phyloP scores from a whole-genome alignment of 1,284 basidiomycete genomes.

The Apiotrichum mycotoxinovorans region DNA sequence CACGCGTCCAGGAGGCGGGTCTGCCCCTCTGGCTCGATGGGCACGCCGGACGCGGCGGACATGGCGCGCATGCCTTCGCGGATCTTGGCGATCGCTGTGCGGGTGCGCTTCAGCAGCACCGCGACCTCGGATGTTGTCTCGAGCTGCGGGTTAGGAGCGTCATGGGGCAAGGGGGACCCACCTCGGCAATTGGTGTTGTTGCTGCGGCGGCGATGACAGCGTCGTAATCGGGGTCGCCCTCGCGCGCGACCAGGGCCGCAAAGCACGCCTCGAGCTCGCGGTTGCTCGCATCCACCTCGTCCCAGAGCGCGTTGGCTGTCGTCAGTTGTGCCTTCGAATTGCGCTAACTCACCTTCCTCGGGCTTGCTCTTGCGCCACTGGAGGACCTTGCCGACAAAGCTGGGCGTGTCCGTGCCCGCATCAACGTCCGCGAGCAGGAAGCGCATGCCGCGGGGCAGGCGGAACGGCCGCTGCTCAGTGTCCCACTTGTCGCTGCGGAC shows the following conservation, averaged over 20 bases:
- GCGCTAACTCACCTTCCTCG: conserved; percentile 56
- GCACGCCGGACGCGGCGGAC: conserved; percentile 73
- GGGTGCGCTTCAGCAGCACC: conserved; percentile 1
- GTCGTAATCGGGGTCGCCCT: conserved; percentile 38
- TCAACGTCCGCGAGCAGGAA: conserved; percentile 89
- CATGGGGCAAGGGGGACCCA: conserved; percentile 13
- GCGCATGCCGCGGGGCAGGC: conserved; percentile 72
- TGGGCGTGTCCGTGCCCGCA: conserved; percentile 88
- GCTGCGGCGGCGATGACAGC: conserved; percentile 5
- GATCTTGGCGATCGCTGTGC: conserved; percentile 58
- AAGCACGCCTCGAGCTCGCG: conserved; percentile 34
- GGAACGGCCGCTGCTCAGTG: conserved; percentile 60
- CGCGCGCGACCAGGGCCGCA: conserved; percentile 33
- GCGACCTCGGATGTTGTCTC: background rate
- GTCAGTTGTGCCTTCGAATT: background rate
- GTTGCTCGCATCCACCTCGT: conserved; percentile 57
- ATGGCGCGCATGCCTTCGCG: conserved; percentile 81
- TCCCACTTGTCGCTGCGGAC: conserved; percentile 31
- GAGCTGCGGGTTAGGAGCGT: background rate
- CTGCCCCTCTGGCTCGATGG: conserved; percentile 89
- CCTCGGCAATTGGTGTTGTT: conserved; percentile 24
- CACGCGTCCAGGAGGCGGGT: conserved; percentile 81
- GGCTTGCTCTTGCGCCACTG: conserved; percentile 71
- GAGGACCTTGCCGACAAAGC: conserved; percentile 80
- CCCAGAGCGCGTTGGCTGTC: conserved; percentile 65